Base-by-base conservation (phyloP, 805 yeast genomes). In the Candida awuae region DNA sequence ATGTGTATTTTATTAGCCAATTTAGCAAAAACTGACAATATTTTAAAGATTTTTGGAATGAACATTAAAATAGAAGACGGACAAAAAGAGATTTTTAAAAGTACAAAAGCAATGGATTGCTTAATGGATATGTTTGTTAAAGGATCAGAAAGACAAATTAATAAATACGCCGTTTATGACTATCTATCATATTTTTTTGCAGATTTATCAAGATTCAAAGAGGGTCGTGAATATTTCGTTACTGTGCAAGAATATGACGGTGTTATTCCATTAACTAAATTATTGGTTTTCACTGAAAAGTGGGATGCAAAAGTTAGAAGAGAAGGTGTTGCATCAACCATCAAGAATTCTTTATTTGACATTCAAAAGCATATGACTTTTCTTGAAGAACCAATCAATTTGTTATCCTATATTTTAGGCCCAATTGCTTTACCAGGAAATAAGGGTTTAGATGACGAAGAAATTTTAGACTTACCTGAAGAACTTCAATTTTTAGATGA, bases 301-400 rank as follows among this genome's bases (percentile, higher is more conserved):
- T 82, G 78, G 48, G 88, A 82, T 53, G 69, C 84, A 12, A 76
- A 75, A 51, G 75, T 76, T 19, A 77, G 97, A 63, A 73, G 97
- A 61, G 88, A 83, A 56, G 97, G 95, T 54, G 88, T 85, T 28
- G 94, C 94, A 1, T 82, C 94, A 5, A 83, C 96, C 2, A 84
- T 92, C 50, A 90, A 92, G 58, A 90, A 90, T 61, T 74, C 90
- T 0, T 64, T 90, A 35, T 90, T 90, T 53, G 95, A 88, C 54
- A 67, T 84, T 1, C 74, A 77, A 29, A 60, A 73, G 26, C 97
- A 90, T 55, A 61, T 62, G 50, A 58, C 55, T 18, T 64, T 90
- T 32, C 58, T 86, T 29, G 66, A 65, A 4, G 81, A 83, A 51
- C 61, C 68, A 8, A 77, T 85, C 42, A 85, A 88, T 49, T 51